Evolutionary conservation across 192 early-diverging fungal genomes (phyloP), one percentile per base, ranked within the genome.

Genomic region (Backusella parvicylindrica): DNA sequence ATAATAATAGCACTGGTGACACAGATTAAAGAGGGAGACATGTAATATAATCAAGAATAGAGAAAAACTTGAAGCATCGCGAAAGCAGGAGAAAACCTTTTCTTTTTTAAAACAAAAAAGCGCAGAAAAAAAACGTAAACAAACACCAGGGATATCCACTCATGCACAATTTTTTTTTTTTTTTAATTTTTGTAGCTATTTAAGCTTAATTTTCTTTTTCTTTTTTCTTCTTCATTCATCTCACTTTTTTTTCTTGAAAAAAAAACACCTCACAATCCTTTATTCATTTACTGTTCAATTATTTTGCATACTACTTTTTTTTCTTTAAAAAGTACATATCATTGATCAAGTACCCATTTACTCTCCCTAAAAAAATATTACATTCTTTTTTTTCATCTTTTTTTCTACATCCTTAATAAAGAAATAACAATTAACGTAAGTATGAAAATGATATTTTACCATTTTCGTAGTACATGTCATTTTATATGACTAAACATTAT

Each of bases 281-380:
- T 56, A 56, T 26, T 56, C 23, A 26, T 56, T 56, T 56, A 56
- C 53, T 56, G 53, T 56, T 56, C 53, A 56, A 56, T 56, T 18
- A 56, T 56, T 16, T 47, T 56, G 23, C 53, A 56, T 56, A 56
- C 53, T 26, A 23, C 53, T 56, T 56, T 56, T 53, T 56, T 56
- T 56, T 26, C 2, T 56, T 56, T 7, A 60, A 26, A 60, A 60
- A 60, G 53, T 26, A 60, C n/a, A 60, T 26, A 56, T 9, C 13
- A 60, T 60, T 60, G 53, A 28, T 60, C 53, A 60, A 60, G 53
- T 60, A 60, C 53, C 53, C 53, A 60, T 60, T 60, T 60, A 60
- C 53, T 60, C 53, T 60, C 53, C 53, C 53, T 60, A 60, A 60
- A 56, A 56, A 60, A 50, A 21, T 21, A 23, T 12, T 13, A 28